A percentile compares a stretch with the other conserved stretches of the same genome.
Conservation (phyloP, 1,139 yeast species). For the Debaryomycetaceae sp. region DNA sequence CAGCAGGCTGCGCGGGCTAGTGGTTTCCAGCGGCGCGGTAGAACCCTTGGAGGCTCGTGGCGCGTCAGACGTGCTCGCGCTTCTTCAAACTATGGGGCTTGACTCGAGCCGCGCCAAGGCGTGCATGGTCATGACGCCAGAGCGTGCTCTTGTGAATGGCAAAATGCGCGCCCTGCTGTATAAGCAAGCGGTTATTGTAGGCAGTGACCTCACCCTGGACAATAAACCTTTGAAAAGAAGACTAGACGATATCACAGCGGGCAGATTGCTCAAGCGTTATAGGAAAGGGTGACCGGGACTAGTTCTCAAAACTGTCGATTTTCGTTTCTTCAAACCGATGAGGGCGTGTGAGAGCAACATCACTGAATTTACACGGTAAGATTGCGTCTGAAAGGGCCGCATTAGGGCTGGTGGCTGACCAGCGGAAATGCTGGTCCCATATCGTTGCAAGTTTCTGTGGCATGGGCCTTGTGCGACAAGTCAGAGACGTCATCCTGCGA, state of each 20-base stretch:
- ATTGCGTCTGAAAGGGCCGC: no score
- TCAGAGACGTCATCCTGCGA: no score
- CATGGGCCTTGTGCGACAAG: no score
- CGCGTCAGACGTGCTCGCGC: conserved; percentile 55
- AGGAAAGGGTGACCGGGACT: conserved; percentile 7
- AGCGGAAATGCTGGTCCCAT: no score
- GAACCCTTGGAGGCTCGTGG: conserved; percentile 51
- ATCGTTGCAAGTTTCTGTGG: no score
- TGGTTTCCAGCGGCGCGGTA: conserved; percentile 68
- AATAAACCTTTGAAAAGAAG: no score
- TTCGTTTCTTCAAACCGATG: no score
- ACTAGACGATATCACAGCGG: conserved; percentile 15
- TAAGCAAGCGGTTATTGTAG: conserved; percentile 52
- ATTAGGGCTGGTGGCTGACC: no score
- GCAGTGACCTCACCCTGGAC: no score
- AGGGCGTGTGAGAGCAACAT: no score
- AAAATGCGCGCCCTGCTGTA: conserved; percentile 59
- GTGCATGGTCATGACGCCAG: conserved; percentile 50
- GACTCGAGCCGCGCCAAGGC: conserved; percentile 51
- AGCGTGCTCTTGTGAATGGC: conserved; percentile 58
- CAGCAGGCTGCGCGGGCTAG: conserved; percentile 66
- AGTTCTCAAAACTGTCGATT: no score
- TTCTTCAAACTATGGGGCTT: conserved; percentile 62
- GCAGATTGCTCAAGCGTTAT: conserved; percentile 16
- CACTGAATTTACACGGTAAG: no score